Base-by-base conservation (phyloP, 1,284 basidiomycete species). In the Rhodotorula sp. region DNA sequence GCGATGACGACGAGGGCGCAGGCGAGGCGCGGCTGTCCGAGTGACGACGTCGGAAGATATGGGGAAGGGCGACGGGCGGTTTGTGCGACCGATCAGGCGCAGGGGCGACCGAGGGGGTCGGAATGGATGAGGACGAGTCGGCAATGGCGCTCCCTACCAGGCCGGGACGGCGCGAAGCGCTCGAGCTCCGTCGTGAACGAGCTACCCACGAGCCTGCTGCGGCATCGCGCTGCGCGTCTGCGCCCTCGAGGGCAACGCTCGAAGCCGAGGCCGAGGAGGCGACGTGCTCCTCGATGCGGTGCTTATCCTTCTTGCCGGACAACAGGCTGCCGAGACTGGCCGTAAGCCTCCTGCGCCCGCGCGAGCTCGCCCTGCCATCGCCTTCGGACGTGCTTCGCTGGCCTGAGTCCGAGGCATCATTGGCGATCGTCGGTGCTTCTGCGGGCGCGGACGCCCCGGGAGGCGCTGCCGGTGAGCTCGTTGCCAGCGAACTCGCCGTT, bases 31-130 rank as follows among this genome's bases (percentile, higher is more conserved):
- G n/a, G 46, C 14, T 46, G 64, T 5, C 14, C 3, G 68, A 63
- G 48, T 52, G 44, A 14, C 70, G 62, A 17, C 66, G 64, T 46
- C 66, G 70, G 60, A 72, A 65, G n/a, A 63, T 13, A 46, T 44
- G 49, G 23, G 70, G 64, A 3, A 72, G 70, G 4, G 66, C 60
- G 45, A 72, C 66, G 23, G 70, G 70, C 13, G 66, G 70, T 27
- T 64, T 67, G 5, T 62, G 56, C 1, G 42, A 27, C 14, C 17
- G 21, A 48, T 53, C 48, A n/a, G 1, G 41, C 21, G 41, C 41
- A 10, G 23, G 19, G 55, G 8, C 23, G 44, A 58, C 23, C 34
- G 42, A 34, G 46, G 50, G 34, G n/a, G n/a, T 16, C 41, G 42
- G 25, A 10, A 10, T 27, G 17, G 23, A n/a, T 23, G 56, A 41